Evolutionary conservation across 345 rosid species (phyloP).

Genomic region (Clausena lansium): DNA sequence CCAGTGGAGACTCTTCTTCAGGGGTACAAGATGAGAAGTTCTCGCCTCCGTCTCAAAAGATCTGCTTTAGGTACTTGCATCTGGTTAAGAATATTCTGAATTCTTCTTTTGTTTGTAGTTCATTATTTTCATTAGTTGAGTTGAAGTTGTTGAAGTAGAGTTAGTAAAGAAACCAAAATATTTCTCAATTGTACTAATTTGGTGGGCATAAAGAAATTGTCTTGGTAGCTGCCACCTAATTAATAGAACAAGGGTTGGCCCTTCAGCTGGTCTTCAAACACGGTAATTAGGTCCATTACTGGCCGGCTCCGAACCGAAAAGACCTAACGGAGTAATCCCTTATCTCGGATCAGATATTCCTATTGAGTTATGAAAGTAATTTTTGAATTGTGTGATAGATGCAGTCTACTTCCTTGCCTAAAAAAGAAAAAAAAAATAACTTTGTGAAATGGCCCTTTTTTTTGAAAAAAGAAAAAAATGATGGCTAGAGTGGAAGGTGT

Average conservation of each 20-base stretch:
- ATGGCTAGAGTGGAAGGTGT: neutral
- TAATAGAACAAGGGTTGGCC: too few relatives aligned
- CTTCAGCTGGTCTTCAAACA: too few relatives aligned
- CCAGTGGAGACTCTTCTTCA: conserved; percentile 41
- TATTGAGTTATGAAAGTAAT: neutral
- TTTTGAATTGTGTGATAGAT: neutral
- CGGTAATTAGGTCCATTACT: too few relatives aligned
- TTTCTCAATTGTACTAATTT: neutral
- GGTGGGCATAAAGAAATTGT: too few relatives aligned
- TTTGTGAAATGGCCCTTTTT: too few relatives aligned
- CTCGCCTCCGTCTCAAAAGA: conserved; percentile 50
- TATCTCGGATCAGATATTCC: too few relatives aligned
- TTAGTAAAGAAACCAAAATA: neutral
- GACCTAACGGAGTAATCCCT: too few relatives aligned
- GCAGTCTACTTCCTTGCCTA: too few relatives aligned
- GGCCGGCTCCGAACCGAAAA: too few relatives aligned
- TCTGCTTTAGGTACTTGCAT: conserved; percentile 50
- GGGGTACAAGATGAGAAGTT: conserved; percentile 43
- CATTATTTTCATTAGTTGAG: conserved; percentile 8
- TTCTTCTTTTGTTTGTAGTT: neutral
- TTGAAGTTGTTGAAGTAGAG: neutral
- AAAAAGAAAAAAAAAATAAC: too few relatives aligned
- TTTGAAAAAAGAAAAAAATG: too few relatives aligned
- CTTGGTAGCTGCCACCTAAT: too few relatives aligned
- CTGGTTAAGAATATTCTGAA: neutral